phyloP scores from a whole-genome alignment of 257 asterid species.

The Scutellaria barbata region DNA sequence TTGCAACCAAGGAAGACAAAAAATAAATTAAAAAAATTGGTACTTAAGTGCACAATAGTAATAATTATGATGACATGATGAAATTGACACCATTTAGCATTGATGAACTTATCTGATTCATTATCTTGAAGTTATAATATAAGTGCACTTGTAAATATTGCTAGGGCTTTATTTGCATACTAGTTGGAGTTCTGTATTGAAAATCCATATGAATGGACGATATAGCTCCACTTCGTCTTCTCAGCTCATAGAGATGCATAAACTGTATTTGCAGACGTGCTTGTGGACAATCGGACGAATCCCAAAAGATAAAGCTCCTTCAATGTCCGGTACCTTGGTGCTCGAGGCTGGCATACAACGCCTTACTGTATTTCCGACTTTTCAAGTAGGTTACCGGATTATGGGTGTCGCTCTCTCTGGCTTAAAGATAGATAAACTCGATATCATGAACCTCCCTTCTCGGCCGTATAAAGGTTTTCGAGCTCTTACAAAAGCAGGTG shows the following conservation, averaged over 20 bases:
- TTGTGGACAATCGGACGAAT: conserved; percentile 90
- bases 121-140: background rate
- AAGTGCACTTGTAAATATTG: background rate
- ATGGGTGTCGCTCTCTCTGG: conserved; percentile 96
- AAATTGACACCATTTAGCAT: no score
- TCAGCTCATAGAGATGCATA: conserved; percentile 9
- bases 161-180: background rate
- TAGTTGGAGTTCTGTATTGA: background rate
- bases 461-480: conserved; percentile 78
- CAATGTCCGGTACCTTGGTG: conserved; percentile 75
- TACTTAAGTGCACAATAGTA: no score
- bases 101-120: conserved; percentile 1
- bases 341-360: conserved; percentile 79
- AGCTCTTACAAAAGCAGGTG: conserved; percentile 80
- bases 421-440: conserved; percentile 78
- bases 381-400: conserved; percentile 73
- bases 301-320: conserved; percentile 92
- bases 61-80: no score
- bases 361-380: conserved; percentile 80
- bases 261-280: conserved; percentile 59
- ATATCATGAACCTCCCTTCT: conserved; percentile 63
- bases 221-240: background rate
- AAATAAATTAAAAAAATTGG: no score
- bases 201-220: background rate
- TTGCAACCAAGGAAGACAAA: no score